phyloP scores from a whole-genome alignment of 148 eudicot genomes.

The Euryodendron excelsum region DNA sequence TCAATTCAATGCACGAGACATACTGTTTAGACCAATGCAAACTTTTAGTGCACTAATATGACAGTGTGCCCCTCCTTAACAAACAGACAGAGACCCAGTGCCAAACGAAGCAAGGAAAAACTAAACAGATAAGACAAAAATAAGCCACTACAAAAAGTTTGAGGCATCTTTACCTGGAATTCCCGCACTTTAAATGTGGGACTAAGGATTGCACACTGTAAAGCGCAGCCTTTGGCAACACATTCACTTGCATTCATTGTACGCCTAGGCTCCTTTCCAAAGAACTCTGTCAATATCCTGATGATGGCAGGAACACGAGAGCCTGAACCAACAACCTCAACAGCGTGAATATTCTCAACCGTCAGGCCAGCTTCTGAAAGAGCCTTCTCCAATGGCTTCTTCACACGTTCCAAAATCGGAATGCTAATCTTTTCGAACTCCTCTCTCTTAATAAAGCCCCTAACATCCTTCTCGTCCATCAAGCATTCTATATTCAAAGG shows the following conservation, averaged over 20 bases:
- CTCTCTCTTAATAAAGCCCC: slow-evolving; percentile 76
- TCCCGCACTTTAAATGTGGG: slow-evolving; percentile 95
- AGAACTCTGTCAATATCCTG: slow-evolving; percentile 79
- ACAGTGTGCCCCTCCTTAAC: background rate
- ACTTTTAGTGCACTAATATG: background rate
- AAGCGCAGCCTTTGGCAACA: slow-evolving; percentile 90
- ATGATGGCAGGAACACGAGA: slow-evolving; percentile 86
- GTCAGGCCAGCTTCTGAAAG: slow-evolving; percentile 80
- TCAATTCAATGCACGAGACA: background rate
- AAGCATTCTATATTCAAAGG: slow-evolving; percentile 94
- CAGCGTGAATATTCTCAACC: slow-evolving; percentile 65
- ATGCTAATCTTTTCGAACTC: slow-evolving; percentile 80
- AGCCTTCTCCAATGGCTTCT: slow-evolving; percentile 88
- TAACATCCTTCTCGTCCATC: slow-evolving; percentile 96
- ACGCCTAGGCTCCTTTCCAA: slow-evolving; percentile 91
- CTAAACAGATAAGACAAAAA: background rate
- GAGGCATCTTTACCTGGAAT: slow-evolving; percentile 57
- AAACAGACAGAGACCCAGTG: background rate
- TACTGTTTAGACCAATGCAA: background rate
- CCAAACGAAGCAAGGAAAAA: background rate
- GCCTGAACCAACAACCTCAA: slow-evolving; percentile 94
- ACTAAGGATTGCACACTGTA: slow-evolving; percentile 87
- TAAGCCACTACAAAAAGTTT: background rate
- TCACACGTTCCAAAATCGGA: slow-evolving; percentile 87
- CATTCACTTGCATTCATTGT: slow-evolving; percentile 99